Evolutionary conservation across 2,329 filamentous ascomycete species (phyloP), one percentile per base, ranked within the genome.

Genomic region (Ophiostoma australiae): DNA sequence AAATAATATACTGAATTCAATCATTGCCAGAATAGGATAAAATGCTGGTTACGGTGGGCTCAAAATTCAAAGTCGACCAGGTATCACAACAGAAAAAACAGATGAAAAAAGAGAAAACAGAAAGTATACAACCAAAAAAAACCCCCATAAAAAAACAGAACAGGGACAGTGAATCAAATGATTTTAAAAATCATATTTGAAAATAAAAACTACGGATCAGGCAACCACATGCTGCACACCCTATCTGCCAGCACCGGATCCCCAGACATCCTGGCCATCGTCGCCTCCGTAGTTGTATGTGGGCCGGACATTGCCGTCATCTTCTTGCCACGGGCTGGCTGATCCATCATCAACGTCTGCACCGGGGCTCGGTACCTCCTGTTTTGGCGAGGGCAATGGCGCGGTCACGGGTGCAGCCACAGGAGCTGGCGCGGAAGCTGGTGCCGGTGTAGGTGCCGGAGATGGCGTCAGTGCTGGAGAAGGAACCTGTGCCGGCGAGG

Each of bases 261-360:
- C 74, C 74, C 75, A 75, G 6, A 76, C 74, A 37, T 75, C 74
- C 10, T 72, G 70, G 41, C 74, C 73, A 52, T 74, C 74, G 27
- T 76, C 75, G 13, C 71, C 74, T 5, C 74, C 74, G 23, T 74
- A 67, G 37, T 74, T 74, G 68, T 75, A 76, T 4, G 69, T 44
- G 8, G 74, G 74, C 23, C 66, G 35, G n/a, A 20, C 4, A 71
- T 70, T 1, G 69, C 41, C 35, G 17, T 23, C 35, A 10, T 31
- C 33, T 15, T 66, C 20, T 1, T 20, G 33, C 63, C 63, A 66
- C 20, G 20, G 63, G 17, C 63, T 37, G 37, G 63, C 55, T 17
- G 65, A 52, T 17, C 58, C 63, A 4, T 17, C 41, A 39, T 27
- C 31, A 4, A n/a, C 27, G 35, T 66, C 63, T 3, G 37, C 35